phyloP scores from a whole-genome alignment of 495 filamentous ascomycete genomes.

The Lophiostoma macrostomum region DNA sequence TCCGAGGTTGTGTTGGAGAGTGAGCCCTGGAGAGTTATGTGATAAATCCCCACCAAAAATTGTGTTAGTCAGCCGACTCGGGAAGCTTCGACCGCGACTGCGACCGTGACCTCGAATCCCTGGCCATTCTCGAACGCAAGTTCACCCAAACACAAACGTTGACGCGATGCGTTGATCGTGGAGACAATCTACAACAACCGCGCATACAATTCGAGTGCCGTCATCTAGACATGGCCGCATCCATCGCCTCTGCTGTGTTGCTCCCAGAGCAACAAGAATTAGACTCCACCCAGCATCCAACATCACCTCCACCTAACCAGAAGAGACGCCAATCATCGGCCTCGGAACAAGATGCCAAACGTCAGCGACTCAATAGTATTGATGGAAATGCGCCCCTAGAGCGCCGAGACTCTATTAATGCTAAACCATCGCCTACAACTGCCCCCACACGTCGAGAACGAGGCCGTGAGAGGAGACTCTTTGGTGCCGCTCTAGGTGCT shows the following conservation, averaged over 20 bases:
- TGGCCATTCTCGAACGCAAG: too few relatives aligned
- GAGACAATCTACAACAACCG: too few relatives aligned
- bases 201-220: neutral
- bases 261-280: constrained; percentile 51
- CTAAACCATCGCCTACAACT: constrained; percentile 23
- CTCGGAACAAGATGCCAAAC: constrained; percentile 55
- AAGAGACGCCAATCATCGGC: constrained; percentile 60
- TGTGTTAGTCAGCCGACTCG: too few relatives aligned
- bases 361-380: constrained; percentile 37
- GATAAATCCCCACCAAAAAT: too few relatives aligned
- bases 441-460: constrained; percentile 55
- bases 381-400: constrained; percentile 5
- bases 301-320: constrained; percentile 17
- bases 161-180: too few relatives aligned
- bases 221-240: constrained; percentile 37
- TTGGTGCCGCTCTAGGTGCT: constrained; percentile 83
- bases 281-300: constrained; percentile 29
- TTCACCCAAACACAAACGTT: too few relatives aligned
- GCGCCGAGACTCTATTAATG: constrained; percentile 6
- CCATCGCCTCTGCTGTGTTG: constrained; percentile 65
- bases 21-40: too few relatives aligned
- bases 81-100: too few relatives aligned
- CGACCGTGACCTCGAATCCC: too few relatives aligned
- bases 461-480: constrained; percentile 82
- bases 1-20: too few relatives aligned